A percentile compares a stretch with the other conserved stretches of the same genome.
phyloP scores from a whole-genome alignment of 768 basidiomycete genomes.

The Dendrothele bispora region DNA sequence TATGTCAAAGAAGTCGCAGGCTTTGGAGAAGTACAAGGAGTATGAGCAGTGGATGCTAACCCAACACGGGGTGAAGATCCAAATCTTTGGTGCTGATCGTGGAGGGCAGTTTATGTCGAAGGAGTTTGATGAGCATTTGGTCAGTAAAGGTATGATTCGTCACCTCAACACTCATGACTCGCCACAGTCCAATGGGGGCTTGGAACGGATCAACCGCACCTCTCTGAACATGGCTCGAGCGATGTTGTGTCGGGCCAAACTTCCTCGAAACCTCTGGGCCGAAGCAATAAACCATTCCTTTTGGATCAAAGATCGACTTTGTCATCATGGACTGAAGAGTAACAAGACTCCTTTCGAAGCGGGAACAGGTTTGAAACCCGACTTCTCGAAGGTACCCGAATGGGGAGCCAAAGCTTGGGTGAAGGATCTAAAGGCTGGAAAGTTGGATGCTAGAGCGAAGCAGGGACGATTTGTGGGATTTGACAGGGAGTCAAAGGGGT shows the following conservation, averaged over 20 bases:
- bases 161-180: slow-evolving; percentile 33
- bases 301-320: slow-evolving; percentile 9
- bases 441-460: slow-evolving; percentile 6
- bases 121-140: slow-evolving; percentile 24
- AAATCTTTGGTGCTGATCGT: slow-evolving; percentile 17
- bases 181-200: slow-evolving; percentile 29
- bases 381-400: slow-evolving; percentile 17
- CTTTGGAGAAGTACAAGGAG: slow-evolving; percentile 15
- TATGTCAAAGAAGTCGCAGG: slow-evolving; percentile 13
- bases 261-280: slow-evolving; percentile 18
- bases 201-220: slow-evolving; percentile 26
- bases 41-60: slow-evolving; percentile 25
- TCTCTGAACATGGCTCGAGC: slow-evolving; percentile 21
- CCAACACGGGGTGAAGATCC: slow-evolving; percentile 17
- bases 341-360: slow-evolving; percentile 10
- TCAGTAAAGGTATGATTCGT: slow-evolving; percentile 22
- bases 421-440: slow-evolving; percentile 23
- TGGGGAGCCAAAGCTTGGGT: slow-evolving; percentile 28
- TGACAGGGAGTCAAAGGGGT: slow-evolving; percentile 26
- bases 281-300: slow-evolving; percentile 14
- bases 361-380: slow-evolving; percentile 12
- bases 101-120: slow-evolving; percentile 29
- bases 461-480: slow-evolving; percentile 22
- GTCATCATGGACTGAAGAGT: background rate
- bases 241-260: slow-evolving; percentile 21